Percentiles rank a stretch among this genome's conserved stretches.
Conservation (phyloP, 257 asterid genomes). For the Ligustrum vulgare region DNA sequence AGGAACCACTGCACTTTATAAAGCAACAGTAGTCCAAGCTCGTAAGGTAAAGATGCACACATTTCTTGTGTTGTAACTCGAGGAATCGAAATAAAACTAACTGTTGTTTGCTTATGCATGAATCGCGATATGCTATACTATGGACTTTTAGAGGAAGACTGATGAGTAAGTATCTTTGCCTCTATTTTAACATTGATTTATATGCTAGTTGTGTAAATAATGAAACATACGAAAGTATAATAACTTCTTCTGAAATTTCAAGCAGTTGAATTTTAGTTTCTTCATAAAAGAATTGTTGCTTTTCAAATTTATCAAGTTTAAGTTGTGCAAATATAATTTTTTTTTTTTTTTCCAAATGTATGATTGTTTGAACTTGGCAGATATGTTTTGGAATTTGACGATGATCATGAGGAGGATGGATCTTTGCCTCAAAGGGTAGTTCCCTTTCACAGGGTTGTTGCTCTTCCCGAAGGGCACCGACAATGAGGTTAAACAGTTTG, state of each 20-base stretch:
- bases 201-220: not conserved
- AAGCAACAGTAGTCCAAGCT: slow-evolving; percentile 87
- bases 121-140: slow-evolving; percentile 25
- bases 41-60: slow-evolving; percentile 64
- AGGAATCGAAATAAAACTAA: slow-evolving; percentile 32
- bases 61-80: not conserved
- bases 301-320: not conserved
- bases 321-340: not conserved
- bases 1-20: slow-evolving; percentile 89
- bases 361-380: slow-evolving; percentile 39
- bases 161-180: slow-evolving; percentile 73
- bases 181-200: not conserved
- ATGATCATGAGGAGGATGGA: slow-evolving; percentile 89
- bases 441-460: slow-evolving; percentile 87
- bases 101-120: slow-evolving; percentile 30
- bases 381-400: slow-evolving; percentile 84
- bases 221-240: not conserved
- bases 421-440: slow-evolving; percentile 77
- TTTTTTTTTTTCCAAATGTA: no score
- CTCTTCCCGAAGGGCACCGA: slow-evolving; percentile 81
- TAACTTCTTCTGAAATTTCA: not conserved
- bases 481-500: slow-evolving; percentile 39
- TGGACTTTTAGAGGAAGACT: slow-evolving; percentile 65
- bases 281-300: not conserved
- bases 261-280: not conserved